A percentile compares a stretch with the other conserved stretches of the same genome.
phyloP scores from a whole-genome alignment of 139 green algal genomes.

The Chlamydomonas incerta region DNA sequence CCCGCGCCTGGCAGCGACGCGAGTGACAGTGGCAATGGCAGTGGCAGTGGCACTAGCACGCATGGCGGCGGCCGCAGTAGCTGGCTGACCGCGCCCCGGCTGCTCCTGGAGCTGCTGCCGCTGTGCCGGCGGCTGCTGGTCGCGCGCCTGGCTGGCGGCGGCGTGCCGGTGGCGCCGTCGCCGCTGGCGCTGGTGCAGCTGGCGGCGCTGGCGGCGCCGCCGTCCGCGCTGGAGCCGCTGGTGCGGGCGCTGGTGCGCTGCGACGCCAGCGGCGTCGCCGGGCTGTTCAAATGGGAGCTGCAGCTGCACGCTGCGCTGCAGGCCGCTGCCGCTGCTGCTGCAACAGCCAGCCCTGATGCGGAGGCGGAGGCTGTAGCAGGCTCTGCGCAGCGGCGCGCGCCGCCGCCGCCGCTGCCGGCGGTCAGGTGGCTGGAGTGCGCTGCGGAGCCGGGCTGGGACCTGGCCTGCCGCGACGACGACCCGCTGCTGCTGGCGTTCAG shows the following conservation, averaged over 20 bases:
- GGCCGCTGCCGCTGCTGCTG: neutral
- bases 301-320: slow-evolving; percentile 28
- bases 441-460: neutral
- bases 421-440: neutral
- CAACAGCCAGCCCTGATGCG: too few relatives aligned
- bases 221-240: neutral
- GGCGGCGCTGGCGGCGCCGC: neutral
- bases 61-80: neutral
- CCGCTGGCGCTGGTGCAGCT: slow-evolving; percentile 16
- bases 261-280: slow-evolving; percentile 3
- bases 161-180: neutral
- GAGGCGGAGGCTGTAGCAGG: too few relatives aligned
- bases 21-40: neutral
- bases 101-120: slow-evolving; percentile 42
- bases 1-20: neutral
- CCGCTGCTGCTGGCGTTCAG: slow-evolving; percentile 52
- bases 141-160: neutral
- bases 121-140: slow-evolving; percentile 2
- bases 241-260: slow-evolving; percentile 13
- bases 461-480: neutral
- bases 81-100: slow-evolving; percentile 24
- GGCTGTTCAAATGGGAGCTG: slow-evolving; percentile 49
- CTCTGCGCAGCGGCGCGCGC: too few relatives aligned
- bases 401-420: neutral
- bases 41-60: neutral